Evolutionary conservation across 345 rosid genomes (phyloP), one percentile per base, ranked within the genome.

Genomic region (Salix dunnii): DNA sequence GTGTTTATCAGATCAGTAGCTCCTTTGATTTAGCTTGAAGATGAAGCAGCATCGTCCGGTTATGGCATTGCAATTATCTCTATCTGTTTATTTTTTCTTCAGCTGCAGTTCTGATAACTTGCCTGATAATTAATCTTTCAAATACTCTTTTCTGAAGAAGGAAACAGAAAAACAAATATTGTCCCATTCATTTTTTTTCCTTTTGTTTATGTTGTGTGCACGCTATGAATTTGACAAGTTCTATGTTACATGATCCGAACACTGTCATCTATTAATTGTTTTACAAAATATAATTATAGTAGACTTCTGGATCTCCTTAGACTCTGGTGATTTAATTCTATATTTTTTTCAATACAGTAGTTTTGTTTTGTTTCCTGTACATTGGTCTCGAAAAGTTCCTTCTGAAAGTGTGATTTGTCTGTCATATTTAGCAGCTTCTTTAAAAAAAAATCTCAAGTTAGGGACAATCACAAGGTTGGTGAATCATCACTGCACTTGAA

Each of bases 391-490:
- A 51, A 18, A 20, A 51, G 21, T 51, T 23, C 60, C 23, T 2
- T 7, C 4, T 53, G 2, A 20, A 20, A 53, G 6, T 53, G 58
- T 0, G 10, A 53, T 21, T 21, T 7, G 60, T 53, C 21, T 53
- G 7, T 53, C 60, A 2, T 20, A 53, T 53, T 7, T 20, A 53
- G 17, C 55, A 27, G 63, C 18, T 51, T 30, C 70, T 60, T 51
- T 14, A 48, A 6, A n/a, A n/a, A n/a, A n/a, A n/a, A n/a, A n/a
- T 11, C 18, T 28, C 9, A 53, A 66, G 27, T 40, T 42, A 49
- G 77, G 78, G 78, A 78, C 12, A 73, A 80, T 77, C 77, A 60
- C 61, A 81, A 73, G 74, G 84, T 74, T 81, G 84, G 86, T 81
- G 72, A 82, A 82, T 82, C 79, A 82, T 83, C 79, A 76, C 77